Evolutionary conservation across 768 basidiomycete genomes (phyloP), one percentile per base, ranked within the genome.

Genomic region (Pulveroboletus frians): DNA sequence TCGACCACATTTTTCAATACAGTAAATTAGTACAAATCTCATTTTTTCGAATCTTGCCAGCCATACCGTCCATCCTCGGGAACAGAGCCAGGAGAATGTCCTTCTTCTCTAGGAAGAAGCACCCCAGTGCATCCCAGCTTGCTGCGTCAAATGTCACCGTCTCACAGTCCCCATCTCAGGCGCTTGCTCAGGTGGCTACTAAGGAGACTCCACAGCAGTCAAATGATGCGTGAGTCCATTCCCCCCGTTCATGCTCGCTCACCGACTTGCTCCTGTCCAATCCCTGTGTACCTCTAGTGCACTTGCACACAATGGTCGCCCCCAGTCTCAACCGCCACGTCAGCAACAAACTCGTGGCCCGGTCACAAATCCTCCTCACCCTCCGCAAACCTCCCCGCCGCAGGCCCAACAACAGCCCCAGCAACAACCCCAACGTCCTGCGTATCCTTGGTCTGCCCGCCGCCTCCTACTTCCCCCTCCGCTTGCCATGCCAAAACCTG

Each of bases 81-180:
- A 64, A 66, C 66, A 77, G 79, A 70, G 62, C 79, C 56, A 73
- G 83, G 69, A 84, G 84, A 81, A 92, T 92, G 89, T 89, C 88
- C 78, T 92, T 90, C 87, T 92, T 92, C 80, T 85, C 81, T 38
- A 79, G 87, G 79, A 89, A 83, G 84, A 90, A 88, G 79, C 78
- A 83, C 55, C 76, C 79, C 46, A 78, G 71, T 43, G 69, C 71
- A 56, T 70, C 68, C 20, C 76, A 76, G 57, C 69, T 71, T 46
- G 62, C 65, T 43, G 57, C 71, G 23, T 56, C 77, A 27, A 69
- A 69, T 60, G 80, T 83, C 56, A 76, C 80, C 37, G 71, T 83
- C 46, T 72, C 78, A 7, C 81, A 83, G 64, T 79, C 83, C 8
- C 80, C 83, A 7, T 80, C 77, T 50, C 82, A 86, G 63, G 84